phyloP scores from a whole-genome alignment of 495 filamentous ascomycete species.

The Immersiella caudata region DNA sequence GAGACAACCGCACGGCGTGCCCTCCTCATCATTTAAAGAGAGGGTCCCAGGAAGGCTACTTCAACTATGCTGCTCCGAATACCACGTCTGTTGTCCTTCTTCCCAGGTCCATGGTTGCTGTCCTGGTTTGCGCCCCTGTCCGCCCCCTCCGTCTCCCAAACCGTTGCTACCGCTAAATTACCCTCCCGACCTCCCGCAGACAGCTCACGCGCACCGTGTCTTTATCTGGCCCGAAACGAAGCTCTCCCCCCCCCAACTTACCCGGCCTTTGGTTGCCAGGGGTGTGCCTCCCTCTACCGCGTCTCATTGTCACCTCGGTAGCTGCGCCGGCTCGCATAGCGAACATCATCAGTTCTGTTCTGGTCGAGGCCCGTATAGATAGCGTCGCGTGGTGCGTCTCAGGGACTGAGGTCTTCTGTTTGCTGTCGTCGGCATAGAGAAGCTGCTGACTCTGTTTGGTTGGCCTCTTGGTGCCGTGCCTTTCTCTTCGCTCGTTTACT shows the following conservation, averaged over 20 bases:
- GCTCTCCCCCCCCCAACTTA: not conserved
- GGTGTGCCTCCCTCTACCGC: not conserved
- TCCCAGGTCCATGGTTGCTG: constrained; percentile 2
- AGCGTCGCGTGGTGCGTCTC: not conserved
- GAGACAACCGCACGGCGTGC: not conserved
- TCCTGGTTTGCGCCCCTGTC: constrained; percentile 8
- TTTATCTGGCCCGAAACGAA: too few species aligned
- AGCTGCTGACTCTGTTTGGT: too few species aligned
- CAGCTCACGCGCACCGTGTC: too few species aligned
- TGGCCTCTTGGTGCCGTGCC: not conserved
- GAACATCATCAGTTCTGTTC: not conserved
- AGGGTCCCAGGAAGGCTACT: not conserved
- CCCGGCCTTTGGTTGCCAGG: not conserved
- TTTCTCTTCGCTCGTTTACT: not conserved
- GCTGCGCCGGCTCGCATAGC: not conserved
- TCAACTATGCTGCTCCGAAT: constrained; percentile 6
- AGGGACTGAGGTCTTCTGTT: not conserved
- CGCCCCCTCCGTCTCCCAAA: too few species aligned
- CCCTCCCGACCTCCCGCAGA: not conserved
- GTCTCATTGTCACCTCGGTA: not conserved
- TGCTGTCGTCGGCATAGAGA: not conserved
- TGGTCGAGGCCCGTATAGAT: not conserved
- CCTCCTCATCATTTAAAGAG: not conserved
- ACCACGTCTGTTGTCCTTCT: constrained; percentile 5
- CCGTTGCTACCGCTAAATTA: not conserved